Conservation (phyloP, 306 rosid genomes). For the Cyamopsis tetragonoloba region DNA sequence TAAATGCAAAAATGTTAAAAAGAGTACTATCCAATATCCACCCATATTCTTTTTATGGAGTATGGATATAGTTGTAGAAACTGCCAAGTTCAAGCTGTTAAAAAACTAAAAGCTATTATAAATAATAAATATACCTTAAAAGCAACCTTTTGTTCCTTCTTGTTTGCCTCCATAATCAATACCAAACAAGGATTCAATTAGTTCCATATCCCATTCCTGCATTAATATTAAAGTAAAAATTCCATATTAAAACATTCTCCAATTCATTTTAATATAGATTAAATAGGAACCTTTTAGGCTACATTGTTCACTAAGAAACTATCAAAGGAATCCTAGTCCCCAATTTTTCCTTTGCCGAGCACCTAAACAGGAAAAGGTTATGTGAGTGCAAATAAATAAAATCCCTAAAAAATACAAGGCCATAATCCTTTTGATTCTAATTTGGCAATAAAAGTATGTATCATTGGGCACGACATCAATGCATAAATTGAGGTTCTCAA, state of each 20-base stretch:
- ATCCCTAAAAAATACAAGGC: too few species aligned
- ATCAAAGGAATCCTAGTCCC: neutral
- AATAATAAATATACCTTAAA: too few species aligned
- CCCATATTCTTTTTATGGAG: too few species aligned
- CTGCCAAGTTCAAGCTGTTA: too few species aligned
- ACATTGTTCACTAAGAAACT: neutral
- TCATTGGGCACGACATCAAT: too few species aligned
- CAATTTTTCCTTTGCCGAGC: neutral
- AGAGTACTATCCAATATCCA: too few species aligned
- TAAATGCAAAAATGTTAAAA: too few species aligned
- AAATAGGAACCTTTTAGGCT: neutral
- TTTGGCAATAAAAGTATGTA: too few species aligned
- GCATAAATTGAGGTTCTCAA: too few species aligned
- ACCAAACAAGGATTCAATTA: conserved; percentile 14
- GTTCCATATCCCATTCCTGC: conserved; percentile 33
- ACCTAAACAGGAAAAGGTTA: neutral
- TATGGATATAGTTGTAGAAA: too few species aligned
- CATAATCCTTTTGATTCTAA: too few species aligned
- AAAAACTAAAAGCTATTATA: too few species aligned
- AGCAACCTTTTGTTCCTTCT: neutral
- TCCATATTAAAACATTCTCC: neutral
- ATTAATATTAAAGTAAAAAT: neutral
- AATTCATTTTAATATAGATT: neutral
- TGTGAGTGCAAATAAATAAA: neutral
- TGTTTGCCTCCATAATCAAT: neutral